A percentile compares a stretch with the other conserved stretches of the same genome.
These are phyloP conservation scores for Tympanopsis confertula DNA, from an alignment of 2,329 filamentous ascomycete genomes.

Conservation along the genomic window DNA sequence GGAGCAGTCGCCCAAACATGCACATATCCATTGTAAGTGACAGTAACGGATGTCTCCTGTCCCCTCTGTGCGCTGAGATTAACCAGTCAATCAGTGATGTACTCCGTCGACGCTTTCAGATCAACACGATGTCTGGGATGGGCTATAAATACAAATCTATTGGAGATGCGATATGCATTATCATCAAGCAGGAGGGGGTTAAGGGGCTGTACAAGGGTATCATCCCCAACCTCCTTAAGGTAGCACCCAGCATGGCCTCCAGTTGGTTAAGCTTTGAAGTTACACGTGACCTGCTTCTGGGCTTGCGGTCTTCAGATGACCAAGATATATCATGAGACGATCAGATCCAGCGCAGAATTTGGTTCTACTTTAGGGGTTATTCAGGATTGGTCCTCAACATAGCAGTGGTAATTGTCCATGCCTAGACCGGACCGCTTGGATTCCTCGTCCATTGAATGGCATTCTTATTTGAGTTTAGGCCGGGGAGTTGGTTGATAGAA, in stretches of 20 bases:
- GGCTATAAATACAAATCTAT: constrained; percentile 90
- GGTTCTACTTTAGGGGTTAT: no score
- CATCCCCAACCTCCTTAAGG: constrained; percentile 87
- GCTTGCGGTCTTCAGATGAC: no score
- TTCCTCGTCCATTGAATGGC: no score
- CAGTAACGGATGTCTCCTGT: no score
- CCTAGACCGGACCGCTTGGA: no score
- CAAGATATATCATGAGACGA: no score
- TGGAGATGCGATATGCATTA: constrained; percentile 69
- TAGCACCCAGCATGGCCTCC: constrained; percentile 97
- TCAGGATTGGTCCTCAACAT: no score
- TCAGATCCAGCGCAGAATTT: no score
- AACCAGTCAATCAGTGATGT: constrained; percentile 61
- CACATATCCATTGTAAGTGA: constrained; percentile 88
- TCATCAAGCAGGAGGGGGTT: constrained; percentile 72
- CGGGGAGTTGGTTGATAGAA: no score
- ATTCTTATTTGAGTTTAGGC: no score
- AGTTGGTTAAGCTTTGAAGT: constrained; percentile 97
- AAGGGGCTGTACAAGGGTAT: constrained; percentile 91
- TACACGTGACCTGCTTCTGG: constrained; percentile 73
- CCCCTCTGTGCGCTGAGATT: no score
- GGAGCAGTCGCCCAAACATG: constrained; percentile 93
- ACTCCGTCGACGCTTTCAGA: constrained; percentile 84
- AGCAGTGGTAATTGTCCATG: no score
- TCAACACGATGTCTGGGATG: constrained; percentile 98